Percentiles rank a stretch among this genome's conserved stretches.
Evolutionary conservation across 202 grass and related monocot species (phyloP).

Genomic region (Panicum virgatum): DNA sequence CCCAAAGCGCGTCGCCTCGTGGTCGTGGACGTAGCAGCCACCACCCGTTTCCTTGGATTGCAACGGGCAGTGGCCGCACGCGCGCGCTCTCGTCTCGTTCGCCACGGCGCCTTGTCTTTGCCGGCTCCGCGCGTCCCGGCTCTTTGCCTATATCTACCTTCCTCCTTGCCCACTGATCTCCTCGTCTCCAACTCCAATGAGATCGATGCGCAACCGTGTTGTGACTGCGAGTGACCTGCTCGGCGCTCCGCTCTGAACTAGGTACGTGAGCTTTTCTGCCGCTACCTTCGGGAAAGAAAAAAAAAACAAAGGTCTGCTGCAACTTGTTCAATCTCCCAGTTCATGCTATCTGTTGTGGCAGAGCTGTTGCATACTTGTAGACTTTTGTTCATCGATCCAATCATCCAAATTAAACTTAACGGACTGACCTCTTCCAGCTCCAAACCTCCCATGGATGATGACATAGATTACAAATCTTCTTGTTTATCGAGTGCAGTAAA

Average conservation of each 20-base stretch:
- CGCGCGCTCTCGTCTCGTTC: not conserved
- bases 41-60: not conserved
- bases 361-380: not conserved
- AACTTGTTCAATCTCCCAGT: not conserved
- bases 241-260: not conserved
- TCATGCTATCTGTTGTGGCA: not conserved
- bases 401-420: not conserved
- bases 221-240: too few relatives aligned
- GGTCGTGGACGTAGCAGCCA: not conserved
- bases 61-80: not conserved
- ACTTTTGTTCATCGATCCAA: not conserved
- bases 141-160: not conserved
- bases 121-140: not conserved
- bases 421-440: too few relatives aligned
- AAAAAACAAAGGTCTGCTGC: not conserved
- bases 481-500: not conserved
- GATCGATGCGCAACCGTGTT: too few relatives aligned
- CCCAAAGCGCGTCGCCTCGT: not conserved
- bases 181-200: not conserved
- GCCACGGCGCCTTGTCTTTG: constrained; percentile 30
- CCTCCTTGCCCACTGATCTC: too few relatives aligned
- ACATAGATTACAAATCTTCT: not conserved
- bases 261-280: not conserved
- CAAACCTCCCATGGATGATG: not conserved
- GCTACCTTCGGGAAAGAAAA: not conserved